These are phyloP conservation scores for Fistulinella cinereoalba DNA, from an alignment of 1,284 basidiomycete genomes.

Conservation along the genomic window DNA sequence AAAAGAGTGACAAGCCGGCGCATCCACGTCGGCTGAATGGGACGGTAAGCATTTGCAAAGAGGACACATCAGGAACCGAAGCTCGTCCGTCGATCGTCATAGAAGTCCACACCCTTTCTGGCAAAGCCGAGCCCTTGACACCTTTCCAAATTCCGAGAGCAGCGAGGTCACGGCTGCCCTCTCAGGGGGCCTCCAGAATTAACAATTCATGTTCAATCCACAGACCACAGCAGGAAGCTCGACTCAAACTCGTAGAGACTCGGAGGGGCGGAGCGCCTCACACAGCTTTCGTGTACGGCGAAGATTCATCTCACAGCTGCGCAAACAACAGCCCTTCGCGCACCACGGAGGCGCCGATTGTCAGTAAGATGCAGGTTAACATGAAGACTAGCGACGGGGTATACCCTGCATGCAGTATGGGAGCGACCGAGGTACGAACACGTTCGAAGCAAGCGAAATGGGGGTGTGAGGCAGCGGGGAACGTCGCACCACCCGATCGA, in stretches of 20 bases:
- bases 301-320: conserved; percentile 29
- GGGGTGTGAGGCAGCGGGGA: conserved; percentile 26
- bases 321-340: conserved; percentile 14
- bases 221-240: not conserved
- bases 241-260: too few species aligned
- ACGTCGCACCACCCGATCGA: conserved; percentile 14
- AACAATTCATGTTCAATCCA: too few species aligned
- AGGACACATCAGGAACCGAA: conserved; percentile 27
- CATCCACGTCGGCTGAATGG: conserved; percentile 16
- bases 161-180: too few species aligned
- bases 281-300: conserved; percentile 6
- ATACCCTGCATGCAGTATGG: conserved; percentile 11
- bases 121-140: conserved; percentile 23
- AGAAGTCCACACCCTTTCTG: conserved; percentile 20
- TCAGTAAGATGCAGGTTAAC: conserved; percentile 2
- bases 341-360: conserved; percentile 5
- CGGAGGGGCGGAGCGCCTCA: too few species aligned
- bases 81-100: conserved; percentile 26
- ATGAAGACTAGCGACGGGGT: conserved; percentile 7
- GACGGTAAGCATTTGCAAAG: conserved; percentile 6
- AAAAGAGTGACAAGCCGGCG: not conserved
- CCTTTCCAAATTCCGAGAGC: conserved; percentile 13
- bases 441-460: conserved; percentile 14
- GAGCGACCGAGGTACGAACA: conserved; percentile 10
- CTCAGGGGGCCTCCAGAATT: too few species aligned